These are phyloP conservation scores for Schizosaccharomyces osmophilus DNA, from an alignment of 805 yeast species.

Conservation along the genomic window DNA sequence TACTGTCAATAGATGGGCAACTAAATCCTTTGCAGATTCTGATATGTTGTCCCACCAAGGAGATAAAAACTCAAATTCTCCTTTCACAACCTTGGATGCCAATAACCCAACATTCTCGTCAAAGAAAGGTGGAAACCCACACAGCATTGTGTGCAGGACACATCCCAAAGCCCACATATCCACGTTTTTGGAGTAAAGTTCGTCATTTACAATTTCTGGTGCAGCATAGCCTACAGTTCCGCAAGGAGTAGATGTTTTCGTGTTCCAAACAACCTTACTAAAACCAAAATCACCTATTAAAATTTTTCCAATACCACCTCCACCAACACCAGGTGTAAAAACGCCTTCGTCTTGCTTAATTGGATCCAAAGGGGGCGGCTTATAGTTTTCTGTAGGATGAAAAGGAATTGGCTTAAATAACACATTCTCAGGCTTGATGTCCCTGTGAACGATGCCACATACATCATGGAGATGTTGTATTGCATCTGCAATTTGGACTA, in stretches of 20 bases:
- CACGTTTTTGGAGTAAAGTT: slow-evolving; percentile 73
- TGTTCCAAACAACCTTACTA: slow-evolving; percentile 70
- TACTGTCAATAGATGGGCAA: slow-evolving; percentile 40
- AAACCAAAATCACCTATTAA: slow-evolving; percentile 90
- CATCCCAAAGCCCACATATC: slow-evolving; percentile 99
- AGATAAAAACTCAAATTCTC: slow-evolving; percentile 46
- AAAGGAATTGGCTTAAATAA: slow-evolving; percentile 33
- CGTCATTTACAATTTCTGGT: slow-evolving; percentile 89
- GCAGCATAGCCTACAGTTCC: slow-evolving; percentile 98
- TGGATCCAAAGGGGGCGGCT: slow-evolving; percentile 17
- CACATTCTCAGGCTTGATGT: slow-evolving; percentile 60
- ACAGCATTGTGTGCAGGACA: slow-evolving; percentile 70
- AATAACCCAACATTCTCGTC: slow-evolving; percentile 45
- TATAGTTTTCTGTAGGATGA: slow-evolving; percentile 15
- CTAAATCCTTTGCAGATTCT: slow-evolving; percentile 42
- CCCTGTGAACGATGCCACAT: slow-evolving; percentile 51
- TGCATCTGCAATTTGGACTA: slow-evolving; percentile 45
- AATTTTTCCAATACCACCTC: slow-evolving; percentile 78
- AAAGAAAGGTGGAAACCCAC: slow-evolving; percentile 96
- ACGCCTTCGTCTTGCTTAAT: slow-evolving; percentile 64
- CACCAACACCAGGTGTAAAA: slow-evolving; percentile 58
- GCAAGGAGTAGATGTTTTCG: slow-evolving; percentile 86
- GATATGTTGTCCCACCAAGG: slow-evolving; percentile 86
- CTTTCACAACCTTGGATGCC: slow-evolving; percentile 54
- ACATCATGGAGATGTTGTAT: slow-evolving; percentile 48